Evolutionary conservation across 2,329 filamentous ascomycete genomes (phyloP), one percentile per base, ranked within the genome.

Genomic region (Capronia epimyces): DNA sequence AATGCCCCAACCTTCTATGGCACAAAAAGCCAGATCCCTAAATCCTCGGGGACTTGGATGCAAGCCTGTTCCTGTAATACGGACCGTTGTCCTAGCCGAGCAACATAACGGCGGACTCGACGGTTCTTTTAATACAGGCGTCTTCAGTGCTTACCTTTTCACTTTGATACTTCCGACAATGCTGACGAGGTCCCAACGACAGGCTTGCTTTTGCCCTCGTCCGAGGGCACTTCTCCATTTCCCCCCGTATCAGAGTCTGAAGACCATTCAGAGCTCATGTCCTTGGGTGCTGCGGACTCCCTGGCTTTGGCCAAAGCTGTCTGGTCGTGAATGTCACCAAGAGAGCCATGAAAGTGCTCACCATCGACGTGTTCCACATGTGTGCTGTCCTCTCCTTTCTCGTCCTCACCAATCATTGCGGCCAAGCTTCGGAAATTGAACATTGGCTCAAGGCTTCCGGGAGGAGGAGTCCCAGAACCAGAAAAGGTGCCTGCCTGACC

Each of bases 401-500:
- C 79, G 43, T 82, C 77, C 32, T 78, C 81, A 0, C 84, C 87
- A 24, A 96, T 87, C 66, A 94, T 87, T 55, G 88, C 87, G 1
- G 88, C 87, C 18, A 97, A 72, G 60, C 89, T 95, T 49, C 83
- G 78, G 65, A 96, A 96, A 67, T 95, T 96, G 69, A 95, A 93
- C 79, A 95, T 82, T 2, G 89, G 81, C 64, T 96, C 90, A 0
- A 77, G 75, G 72, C 52, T 57, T 40, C 53, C 56, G 60, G 15
- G 70, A 73, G 15, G 74, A 71, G 49, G 71, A 70, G 13, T 66
- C 83, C 50, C 46, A 39, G 52, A 1, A 25, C 55, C 55, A 10
- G 51, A 44, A 40, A 57, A 55, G 24, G 49, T 36, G 18, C 39
- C 50, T 73, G 74, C 41, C 74, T 75, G 72, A 1, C 75, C 72